A percentile compares a stretch with the other conserved stretches of the same genome.
phyloP scores from a whole-genome alignment of 257 asterid species.

The Solanum pimpinellifolium region DNA sequence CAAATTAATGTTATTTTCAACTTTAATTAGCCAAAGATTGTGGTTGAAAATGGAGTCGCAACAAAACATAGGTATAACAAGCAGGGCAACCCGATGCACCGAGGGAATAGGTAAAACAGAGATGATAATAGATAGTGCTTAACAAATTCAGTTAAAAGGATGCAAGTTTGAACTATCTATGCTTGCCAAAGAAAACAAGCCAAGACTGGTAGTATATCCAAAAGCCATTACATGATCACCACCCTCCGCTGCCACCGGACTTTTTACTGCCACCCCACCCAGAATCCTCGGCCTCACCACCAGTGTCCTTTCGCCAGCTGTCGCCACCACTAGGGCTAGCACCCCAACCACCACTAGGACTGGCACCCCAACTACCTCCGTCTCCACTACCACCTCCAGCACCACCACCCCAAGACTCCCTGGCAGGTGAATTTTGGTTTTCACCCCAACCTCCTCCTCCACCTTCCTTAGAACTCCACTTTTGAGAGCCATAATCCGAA shows the following conservation, averaged over 20 bases:
- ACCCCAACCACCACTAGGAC: neutral
- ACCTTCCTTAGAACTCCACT: constrained; percentile 56
- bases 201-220: neutral
- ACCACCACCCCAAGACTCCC: constrained; percentile 35
- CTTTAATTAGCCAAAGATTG: neutral
- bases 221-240: neutral
- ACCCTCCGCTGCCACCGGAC: constrained; percentile 22
- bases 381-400: constrained; percentile 5
- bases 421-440: constrained; percentile 41
- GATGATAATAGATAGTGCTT: neutral
- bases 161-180: neutral
- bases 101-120: neutral
- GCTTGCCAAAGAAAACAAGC: neutral
- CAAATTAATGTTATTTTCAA: neutral
- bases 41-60: neutral
- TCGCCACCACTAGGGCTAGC: neutral
- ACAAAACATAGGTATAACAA: neutral
- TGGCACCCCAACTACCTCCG: constrained; percentile 2
- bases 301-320: constrained; percentile 23
- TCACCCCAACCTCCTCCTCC: constrained; percentile 48
- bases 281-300: constrained; percentile 15
- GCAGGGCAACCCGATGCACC: neutral
- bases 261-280: constrained; percentile 50
- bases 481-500: constrained; percentile 36
- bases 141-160: neutral